Percentiles rank a stretch among this genome's conserved stretches.
Conservation (phyloP, 305 asterid genomes). For the Solanum hybrid region DNA sequence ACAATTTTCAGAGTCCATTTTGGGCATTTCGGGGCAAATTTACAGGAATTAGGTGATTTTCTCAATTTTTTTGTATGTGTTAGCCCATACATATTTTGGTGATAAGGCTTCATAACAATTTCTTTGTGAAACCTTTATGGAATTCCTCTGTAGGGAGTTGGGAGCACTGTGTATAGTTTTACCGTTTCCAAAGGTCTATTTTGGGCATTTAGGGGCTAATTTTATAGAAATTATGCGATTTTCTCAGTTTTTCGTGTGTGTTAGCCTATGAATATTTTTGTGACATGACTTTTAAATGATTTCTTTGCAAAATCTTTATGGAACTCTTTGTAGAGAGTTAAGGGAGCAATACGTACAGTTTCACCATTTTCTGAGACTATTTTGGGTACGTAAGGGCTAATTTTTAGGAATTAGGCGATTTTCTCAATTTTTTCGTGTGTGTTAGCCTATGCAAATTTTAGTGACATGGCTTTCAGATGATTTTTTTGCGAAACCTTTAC, state of each 20-base stretch:
- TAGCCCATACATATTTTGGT: neutral
- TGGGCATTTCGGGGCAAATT: rapidly evolving
- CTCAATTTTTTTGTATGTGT: neutral
- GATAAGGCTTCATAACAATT: neutral
- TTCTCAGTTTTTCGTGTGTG: too few relatives aligned
- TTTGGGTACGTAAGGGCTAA: neutral
- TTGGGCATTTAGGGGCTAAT: neutral
- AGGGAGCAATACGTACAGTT: neutral
- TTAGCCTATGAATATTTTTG: neutral
- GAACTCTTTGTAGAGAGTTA: neutral
- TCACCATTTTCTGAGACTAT: neutral
- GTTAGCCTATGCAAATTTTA: neutral
- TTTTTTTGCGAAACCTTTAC: neutral
- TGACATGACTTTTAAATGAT: neutral
- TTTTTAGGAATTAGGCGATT: too few relatives aligned
- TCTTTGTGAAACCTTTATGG: neutral
- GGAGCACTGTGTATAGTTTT: too few relatives aligned
- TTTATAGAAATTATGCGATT: too few relatives aligned
- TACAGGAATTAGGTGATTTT: too few relatives aligned
- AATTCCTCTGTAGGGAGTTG: neutral
- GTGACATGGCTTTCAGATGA: neutral
- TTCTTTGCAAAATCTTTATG: neutral
- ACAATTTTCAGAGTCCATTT: neutral
- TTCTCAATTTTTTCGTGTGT: too few relatives aligned
- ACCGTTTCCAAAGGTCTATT: neutral